Base-by-base conservation (phyloP, 306 rosid species). In the Gastrolobium villosum region DNA sequence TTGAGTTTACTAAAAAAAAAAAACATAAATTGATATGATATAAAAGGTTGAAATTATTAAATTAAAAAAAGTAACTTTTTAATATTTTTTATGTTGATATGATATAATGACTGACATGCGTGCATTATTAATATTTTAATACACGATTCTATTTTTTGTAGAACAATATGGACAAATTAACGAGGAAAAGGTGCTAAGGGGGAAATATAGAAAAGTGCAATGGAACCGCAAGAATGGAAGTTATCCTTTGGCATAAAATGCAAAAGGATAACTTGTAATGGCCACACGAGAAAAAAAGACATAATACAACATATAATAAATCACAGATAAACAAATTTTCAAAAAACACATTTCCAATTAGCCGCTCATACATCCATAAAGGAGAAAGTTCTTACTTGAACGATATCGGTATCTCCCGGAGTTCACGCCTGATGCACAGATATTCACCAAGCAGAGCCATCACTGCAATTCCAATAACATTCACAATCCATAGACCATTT, bases 401-500 rank as follows among this genome's bases (percentile, higher is more conserved):
- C 92, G 96, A 34, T 54, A 87, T 87, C 5, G 92, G 92, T 65
- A 90, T 90, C 76, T 92, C 97, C 52, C 28, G 85, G 46, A 46
- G 65, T 61, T 89, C 96, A 48, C 91, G 96, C 52, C 4, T 87
- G 65, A 72, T 79, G 83, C 96, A 92, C 63, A 90, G 88, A 80
- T 86, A 78, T 83, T 84, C 88, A 48, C 96, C 96, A 28, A 92
- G 75, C 74, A 89, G 46, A 69, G 87, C 87, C 97, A 87, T 90
- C 79, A 90, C 85, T 61, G 88, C 90, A 76, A 92, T 20, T 72
- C 96, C 97, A 72, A 87, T 90, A 77, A 83, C 96, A 80, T 89
- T 84, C 72, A 90, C 90, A 79, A 89, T 69, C 97, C 97, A n/a
- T n/a, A n/a, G n/a, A 92, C 97, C 97, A 92, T 34, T 92, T 87